These are phyloP conservation scores for Sporothrix sp. DNA, from an alignment of 2,329 filamentous ascomycete genomes.

Conservation along the genomic window DNA sequence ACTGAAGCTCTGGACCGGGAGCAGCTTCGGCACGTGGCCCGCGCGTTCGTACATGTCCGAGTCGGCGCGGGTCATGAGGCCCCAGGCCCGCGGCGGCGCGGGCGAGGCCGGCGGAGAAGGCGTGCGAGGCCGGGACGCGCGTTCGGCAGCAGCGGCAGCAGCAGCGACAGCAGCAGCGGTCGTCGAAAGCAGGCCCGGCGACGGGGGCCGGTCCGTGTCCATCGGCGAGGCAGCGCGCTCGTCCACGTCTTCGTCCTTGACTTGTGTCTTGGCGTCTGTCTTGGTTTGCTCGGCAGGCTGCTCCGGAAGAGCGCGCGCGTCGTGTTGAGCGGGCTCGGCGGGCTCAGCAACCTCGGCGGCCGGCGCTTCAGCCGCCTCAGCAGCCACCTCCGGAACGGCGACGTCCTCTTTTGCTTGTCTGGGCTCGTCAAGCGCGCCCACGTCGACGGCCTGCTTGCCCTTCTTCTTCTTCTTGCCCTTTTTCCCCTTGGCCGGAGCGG, in stretches of 20 bases:
- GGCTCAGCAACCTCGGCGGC: neutral
- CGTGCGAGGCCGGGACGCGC: no score
- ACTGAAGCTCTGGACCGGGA: slow-evolving; percentile 21
- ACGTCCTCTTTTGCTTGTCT: no score
- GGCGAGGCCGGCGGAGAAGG: slow-evolving; percentile 10
- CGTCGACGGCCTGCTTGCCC: neutral
- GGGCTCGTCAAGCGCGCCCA: neutral
- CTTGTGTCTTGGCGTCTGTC: no score
- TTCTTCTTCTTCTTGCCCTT: slow-evolving; percentile 9
- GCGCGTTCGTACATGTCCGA: slow-evolving; percentile 22
- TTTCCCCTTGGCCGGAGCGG: slow-evolving; percentile 5
- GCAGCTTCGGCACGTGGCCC: slow-evolving; percentile 25
- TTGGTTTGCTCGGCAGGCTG: no score
- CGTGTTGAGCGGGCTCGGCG: neutral
- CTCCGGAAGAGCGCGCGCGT: no score
- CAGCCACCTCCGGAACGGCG: no score
- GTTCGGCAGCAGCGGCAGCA: neutral
- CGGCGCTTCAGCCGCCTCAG: neutral
- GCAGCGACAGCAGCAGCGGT: neutral
- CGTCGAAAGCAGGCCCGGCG: neutral
- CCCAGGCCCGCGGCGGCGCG: slow-evolving; percentile 18
- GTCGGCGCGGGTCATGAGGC: slow-evolving; percentile 21
- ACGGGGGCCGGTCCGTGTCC: no score
- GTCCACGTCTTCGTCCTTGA: neutral
- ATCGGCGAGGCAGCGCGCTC: neutral